Evolutionary conservation across 2,329 filamentous ascomycete genomes (phyloP).

Genomic region (Cordyceps cateniannulata): DNA sequence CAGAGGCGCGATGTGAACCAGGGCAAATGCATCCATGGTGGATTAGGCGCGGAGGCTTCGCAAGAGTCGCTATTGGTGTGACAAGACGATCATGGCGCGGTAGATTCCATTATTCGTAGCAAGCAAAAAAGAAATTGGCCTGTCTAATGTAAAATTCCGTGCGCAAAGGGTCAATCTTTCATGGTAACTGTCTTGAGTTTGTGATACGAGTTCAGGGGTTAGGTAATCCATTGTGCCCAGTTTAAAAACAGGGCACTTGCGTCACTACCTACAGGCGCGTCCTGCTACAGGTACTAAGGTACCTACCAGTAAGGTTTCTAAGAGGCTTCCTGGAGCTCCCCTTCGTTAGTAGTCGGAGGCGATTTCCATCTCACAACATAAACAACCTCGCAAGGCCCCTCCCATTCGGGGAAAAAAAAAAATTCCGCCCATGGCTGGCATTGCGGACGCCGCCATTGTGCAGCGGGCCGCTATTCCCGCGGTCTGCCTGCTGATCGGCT

Average conservation of each 20-base stretch:
- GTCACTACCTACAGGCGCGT: conserved; percentile 3
- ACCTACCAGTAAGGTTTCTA: not conserved
- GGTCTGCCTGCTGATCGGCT: conserved; percentile 59
- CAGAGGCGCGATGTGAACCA: conserved; percentile 5
- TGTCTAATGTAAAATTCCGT: not conserved
- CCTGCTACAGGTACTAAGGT: not conserved
- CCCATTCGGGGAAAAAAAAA: not conserved
- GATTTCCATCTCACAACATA: not conserved
- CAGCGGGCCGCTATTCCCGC: conserved; percentile 60
- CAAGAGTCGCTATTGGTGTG: not conserved
- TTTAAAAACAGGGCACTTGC: not conserved
- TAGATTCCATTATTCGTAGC: not conserved
- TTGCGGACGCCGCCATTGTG: conserved; percentile 36
- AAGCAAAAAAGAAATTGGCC: not conserved
- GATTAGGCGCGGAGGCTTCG: not conserved
- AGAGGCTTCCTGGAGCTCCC: not conserved
- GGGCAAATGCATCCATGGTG: not conserved
- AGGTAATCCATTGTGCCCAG: conserved; percentile 6
- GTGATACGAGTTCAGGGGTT: conserved; percentile 2
- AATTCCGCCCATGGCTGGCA: conserved; percentile 32
- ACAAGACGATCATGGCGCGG: not conserved
- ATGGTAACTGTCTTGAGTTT: conserved; percentile 3
- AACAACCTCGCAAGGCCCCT: not conserved
- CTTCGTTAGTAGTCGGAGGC: not conserved
- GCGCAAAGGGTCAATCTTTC: not conserved